These are phyloP conservation scores for Phaeosphaeriaceae sp. DNA, from an alignment of 2,329 filamentous ascomycete genomes.

Conservation along the genomic window DNA sequence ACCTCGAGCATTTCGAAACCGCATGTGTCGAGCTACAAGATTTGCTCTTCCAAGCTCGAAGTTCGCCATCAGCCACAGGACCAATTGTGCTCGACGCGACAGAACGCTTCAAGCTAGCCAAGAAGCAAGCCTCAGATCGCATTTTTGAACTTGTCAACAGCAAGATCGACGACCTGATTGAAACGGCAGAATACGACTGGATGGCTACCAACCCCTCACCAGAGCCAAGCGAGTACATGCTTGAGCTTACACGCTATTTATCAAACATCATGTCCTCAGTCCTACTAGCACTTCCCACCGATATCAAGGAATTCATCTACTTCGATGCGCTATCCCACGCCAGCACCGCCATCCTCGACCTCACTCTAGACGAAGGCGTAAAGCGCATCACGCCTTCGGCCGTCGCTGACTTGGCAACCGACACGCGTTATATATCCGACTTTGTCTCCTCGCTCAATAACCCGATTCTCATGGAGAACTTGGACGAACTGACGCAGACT, in stretches of 20 bases:
- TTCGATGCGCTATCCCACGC: slow-evolving; percentile 95
- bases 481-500: slow-evolving; percentile 94
- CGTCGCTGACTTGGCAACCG: slow-evolving; percentile 78
- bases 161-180: slow-evolving; percentile 96
- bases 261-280: slow-evolving; percentile 97
- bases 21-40: slow-evolving; percentile 90
- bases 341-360: slow-evolving; percentile 78
- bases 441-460: slow-evolving; percentile 90
- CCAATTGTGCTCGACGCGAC: slow-evolving; percentile 83
- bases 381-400: slow-evolving; percentile 87
- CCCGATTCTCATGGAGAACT: slow-evolving; percentile 83
- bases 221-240: slow-evolving; percentile 92
- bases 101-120: slow-evolving; percentile 83
- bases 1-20: slow-evolving; percentile 94
- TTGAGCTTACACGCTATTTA: slow-evolving; percentile 89
- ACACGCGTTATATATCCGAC: slow-evolving; percentile 80
- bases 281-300: slow-evolving; percentile 86
- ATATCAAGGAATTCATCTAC: slow-evolving; percentile 98
- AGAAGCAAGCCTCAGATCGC: slow-evolving; percentile 94
- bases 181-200: slow-evolving; percentile 97
- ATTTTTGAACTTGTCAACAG: slow-evolving; percentile 99
- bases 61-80: slow-evolving; percentile 79
- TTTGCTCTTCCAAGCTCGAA: slow-evolving; percentile 82
- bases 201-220: slow-evolving; percentile 65
- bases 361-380: slow-evolving; percentile 79